Conservation (phyloP, 768 basidiomycete species). For the Russula compacta region DNA sequence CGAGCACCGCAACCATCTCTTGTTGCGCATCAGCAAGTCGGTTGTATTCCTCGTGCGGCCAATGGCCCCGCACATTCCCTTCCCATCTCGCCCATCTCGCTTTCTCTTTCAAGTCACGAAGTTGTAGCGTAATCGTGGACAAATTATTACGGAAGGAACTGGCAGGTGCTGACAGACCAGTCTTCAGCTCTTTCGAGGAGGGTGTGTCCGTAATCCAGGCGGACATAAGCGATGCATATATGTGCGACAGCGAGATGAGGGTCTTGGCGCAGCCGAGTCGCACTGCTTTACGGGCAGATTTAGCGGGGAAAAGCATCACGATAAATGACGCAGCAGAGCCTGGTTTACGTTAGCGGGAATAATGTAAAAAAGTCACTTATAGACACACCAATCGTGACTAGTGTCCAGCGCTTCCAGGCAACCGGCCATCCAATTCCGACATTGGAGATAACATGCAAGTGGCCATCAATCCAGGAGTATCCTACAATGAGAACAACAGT, state of each 20-base stretch:
- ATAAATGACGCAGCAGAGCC: conserved; percentile 45
- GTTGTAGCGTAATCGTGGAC: conserved; percentile 27
- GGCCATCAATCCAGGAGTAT: conserved; percentile 50
- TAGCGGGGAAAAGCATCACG: conserved; percentile 45
- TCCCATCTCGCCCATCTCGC: conserved; percentile 38
- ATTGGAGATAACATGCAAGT: conserved; percentile 36
- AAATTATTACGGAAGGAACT: conserved; percentile 26
- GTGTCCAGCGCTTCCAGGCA: conserved; percentile 43
- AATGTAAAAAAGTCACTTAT: background rate
- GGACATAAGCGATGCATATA: conserved; percentile 36
- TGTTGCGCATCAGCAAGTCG: conserved; percentile 33
- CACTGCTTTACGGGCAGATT: conserved; percentile 40
- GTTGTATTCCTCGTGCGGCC: conserved; percentile 41
- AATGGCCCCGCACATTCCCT: conserved; percentile 42
- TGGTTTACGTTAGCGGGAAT: conserved; percentile 9
- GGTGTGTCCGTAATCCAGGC: conserved; percentile 31
- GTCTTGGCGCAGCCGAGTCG: conserved; percentile 35
- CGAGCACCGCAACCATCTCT: conserved; percentile 34
- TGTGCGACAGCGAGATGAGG: conserved; percentile 32
- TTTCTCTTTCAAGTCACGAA: conserved; percentile 28
- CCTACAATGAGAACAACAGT: conserved; percentile 41
- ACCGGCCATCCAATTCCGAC: conserved; percentile 45
- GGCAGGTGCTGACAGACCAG: conserved; percentile 21
- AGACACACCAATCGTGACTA: conserved; percentile 40
- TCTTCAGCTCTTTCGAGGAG: conserved; percentile 10